Conservation (phyloP, 2,329 filamentous ascomycete genomes). For the Colletotrichum paranaense region DNA sequence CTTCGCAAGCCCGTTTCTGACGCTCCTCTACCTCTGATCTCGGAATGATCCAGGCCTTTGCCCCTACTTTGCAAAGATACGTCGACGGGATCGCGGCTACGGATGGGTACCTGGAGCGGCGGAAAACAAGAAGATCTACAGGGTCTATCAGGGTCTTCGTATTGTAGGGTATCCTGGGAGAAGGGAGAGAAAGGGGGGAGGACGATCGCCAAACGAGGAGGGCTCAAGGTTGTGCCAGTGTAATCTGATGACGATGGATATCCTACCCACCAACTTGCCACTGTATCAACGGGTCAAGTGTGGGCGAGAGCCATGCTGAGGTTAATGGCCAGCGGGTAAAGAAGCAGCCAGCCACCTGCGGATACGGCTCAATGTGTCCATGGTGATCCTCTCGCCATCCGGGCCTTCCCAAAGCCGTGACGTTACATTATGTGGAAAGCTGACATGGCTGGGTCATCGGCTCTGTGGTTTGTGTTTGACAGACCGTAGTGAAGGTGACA, state of each 20-base stretch:
- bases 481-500: neutral
- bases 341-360: no score
- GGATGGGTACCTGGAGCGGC: neutral
- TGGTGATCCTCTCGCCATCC: neutral
- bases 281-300: no score
- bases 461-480: neutral
- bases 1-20: neutral
- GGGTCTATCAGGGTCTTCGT: neutral
- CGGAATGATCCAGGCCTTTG: neutral
- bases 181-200: no score
- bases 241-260: no score
- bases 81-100: neutral
- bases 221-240: no score
- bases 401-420: neutral
- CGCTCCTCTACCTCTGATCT: neutral
- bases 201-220: no score
- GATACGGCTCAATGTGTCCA: no score
- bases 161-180: no score
- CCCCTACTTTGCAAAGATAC: neutral
- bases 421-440: slow-evolving; percentile 7
- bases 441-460: neutral
- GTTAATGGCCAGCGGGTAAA: no score
- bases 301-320: no score
- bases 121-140: neutral
- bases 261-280: no score